Conservation (phyloP, 169 alveolate genomes). For the Theileria equi region DNA sequence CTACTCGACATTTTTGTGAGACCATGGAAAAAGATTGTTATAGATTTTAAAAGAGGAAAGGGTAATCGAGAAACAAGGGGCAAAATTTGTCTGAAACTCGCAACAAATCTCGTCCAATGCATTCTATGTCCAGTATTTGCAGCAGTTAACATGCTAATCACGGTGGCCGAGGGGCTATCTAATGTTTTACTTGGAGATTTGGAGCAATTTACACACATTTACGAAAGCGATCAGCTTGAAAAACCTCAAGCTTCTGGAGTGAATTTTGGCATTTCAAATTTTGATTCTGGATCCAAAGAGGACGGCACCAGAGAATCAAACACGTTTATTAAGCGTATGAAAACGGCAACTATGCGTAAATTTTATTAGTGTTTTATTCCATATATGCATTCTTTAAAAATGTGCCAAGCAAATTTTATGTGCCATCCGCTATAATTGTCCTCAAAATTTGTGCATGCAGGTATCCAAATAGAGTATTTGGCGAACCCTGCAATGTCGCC, state of each 20-base stretch:
- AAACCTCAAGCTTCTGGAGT: neutral
- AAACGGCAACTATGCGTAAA: slow-evolving; percentile 11
- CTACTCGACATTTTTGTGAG: slow-evolving; percentile 80
- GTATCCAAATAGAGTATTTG: no score
- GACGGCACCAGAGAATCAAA: neutral
- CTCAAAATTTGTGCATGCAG: no score
- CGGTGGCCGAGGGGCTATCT: slow-evolving; percentile 86
- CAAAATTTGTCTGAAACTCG: slow-evolving; percentile 28
- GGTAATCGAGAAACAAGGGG: slow-evolving; percentile 61
- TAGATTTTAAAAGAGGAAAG: slow-evolving; percentile 70
- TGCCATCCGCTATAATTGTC: no score
- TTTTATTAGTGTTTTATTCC: no score
- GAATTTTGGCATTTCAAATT: neutral
- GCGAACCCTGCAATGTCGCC: no score
- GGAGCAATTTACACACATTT: slow-evolving; percentile 81
- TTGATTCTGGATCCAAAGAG: neutral
- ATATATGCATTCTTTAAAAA: no score
- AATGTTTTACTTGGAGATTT: slow-evolving; percentile 86
- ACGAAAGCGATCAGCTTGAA: slow-evolving; percentile 59
- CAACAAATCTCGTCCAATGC: slow-evolving; percentile 65
- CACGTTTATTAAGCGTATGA: slow-evolving; percentile 18
- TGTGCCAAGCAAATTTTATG: no score
- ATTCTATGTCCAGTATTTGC: slow-evolving; percentile 84
- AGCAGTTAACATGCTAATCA: slow-evolving; percentile 77
- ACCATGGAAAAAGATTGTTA: slow-evolving; percentile 83